Percentiles rank a stretch among this genome's conserved stretches.
Evolutionary conservation across 106 monocot genomes (phyloP).

Genomic region (Hemerocallis citrina): DNA sequence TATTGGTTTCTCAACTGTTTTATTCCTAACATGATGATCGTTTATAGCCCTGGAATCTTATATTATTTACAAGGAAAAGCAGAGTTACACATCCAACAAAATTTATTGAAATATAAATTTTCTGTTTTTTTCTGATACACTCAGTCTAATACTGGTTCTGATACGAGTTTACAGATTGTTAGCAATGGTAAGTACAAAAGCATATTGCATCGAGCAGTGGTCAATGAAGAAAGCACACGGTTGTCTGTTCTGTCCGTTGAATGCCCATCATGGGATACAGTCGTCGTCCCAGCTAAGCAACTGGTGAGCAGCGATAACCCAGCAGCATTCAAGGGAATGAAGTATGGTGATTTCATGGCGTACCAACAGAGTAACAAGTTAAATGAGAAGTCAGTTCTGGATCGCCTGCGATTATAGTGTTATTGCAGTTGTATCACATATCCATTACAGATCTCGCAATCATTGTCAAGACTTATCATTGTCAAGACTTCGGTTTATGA

Average conservation of each 20-base stretch:
- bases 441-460: too few species aligned
- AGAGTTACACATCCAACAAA: too few species aligned
- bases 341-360: conserved; percentile 40
- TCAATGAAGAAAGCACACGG: conserved; percentile 21
- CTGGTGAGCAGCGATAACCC: conserved; percentile 15
- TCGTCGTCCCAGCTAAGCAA: conserved; percentile 32
- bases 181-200: conserved; percentile 67
- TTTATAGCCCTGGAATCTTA: too few species aligned
- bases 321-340: conserved; percentile 25
- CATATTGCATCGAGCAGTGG: conserved; percentile 43
- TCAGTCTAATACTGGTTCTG: too few species aligned
- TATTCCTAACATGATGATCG: too few species aligned
- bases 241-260: conserved; percentile 31
- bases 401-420: conserved; percentile 9
- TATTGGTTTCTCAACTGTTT: too few species aligned
- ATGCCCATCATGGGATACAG: conserved; percentile 33
- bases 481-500: too few species aligned
- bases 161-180: conserved; percentile 47
- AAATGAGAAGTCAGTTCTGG: conserved; percentile 37
- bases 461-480: too few species aligned
- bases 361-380: conserved; percentile 42
- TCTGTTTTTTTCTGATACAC: too few species aligned
- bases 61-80: too few species aligned
- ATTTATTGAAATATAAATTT: too few species aligned
- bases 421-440: too few species aligned